Percentiles rank a stretch among this genome's conserved stretches.
phyloP scores from a whole-genome alignment of 352 stramenopile genomes.

The Globisporangium uncinulatum region DNA sequence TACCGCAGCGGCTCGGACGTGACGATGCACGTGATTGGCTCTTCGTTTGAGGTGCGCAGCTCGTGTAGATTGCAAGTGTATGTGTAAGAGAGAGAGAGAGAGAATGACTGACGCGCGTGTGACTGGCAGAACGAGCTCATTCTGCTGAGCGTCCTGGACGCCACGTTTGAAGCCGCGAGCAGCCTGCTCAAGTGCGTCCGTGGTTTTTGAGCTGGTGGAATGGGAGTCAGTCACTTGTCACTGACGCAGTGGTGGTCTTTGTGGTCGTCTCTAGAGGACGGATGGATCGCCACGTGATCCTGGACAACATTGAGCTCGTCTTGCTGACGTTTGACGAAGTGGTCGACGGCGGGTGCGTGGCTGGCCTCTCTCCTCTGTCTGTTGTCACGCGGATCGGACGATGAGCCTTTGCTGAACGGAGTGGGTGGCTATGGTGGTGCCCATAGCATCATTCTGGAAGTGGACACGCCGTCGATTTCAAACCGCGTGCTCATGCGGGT shows the following conservation, averaged over 20 bases:
- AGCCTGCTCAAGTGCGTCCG: conserved; percentile 78
- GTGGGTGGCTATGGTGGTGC: background rate
- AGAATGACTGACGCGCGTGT: background rate
- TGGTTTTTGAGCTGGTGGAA: background rate
- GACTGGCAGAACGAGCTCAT: conserved; percentile 85
- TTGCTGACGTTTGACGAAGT: conserved; percentile 89
- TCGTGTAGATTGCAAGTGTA: too few species aligned
- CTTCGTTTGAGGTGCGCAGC: conserved; percentile 53
- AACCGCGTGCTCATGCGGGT: conserved; percentile 91
- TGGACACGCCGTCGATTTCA: conserved; percentile 84
- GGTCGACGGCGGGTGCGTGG: conserved; percentile 78
- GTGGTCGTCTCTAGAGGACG: conserved; percentile 37
- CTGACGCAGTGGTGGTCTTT: background rate
- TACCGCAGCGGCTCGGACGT: conserved; percentile 84
- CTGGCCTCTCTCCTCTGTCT: background rate
- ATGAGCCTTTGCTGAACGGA: too few species aligned
- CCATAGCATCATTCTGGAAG: conserved; percentile 81
- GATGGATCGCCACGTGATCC: conserved; percentile 83
- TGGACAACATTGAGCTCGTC: conserved; percentile 90
- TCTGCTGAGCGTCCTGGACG: conserved; percentile 79
- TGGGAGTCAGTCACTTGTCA: background rate
- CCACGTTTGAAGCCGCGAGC: conserved; percentile 80
- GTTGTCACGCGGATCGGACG: too few species aligned
- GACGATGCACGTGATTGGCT: conserved; percentile 88
- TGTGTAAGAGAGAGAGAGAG: too few species aligned